phyloP scores from a whole-genome alignment of 139 green algal species.

The Picochlorum sp. region DNA sequence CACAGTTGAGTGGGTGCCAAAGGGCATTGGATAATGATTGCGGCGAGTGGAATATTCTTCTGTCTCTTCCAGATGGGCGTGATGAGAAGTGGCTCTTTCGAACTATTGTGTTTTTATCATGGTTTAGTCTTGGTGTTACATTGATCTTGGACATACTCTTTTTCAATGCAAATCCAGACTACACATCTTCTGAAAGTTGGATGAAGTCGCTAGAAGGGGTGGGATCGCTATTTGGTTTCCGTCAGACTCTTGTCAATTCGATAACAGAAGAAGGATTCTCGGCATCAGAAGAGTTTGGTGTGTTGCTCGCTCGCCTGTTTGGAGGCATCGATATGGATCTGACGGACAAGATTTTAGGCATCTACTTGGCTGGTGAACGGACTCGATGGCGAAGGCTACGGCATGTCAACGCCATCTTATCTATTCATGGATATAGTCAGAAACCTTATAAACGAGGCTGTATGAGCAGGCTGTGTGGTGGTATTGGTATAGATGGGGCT shows the following conservation, averaged over 20 bases:
- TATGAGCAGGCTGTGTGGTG: too few relatives aligned
- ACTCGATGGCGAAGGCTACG: neutral
- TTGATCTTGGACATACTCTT: neutral
- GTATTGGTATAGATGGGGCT: too few relatives aligned
- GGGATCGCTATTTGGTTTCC: neutral
- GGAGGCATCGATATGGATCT: neutral
- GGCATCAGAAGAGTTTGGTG: neutral
- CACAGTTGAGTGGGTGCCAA: too few relatives aligned
- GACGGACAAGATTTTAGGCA: neutral
- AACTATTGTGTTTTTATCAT: neutral
- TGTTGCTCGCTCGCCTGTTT: neutral
- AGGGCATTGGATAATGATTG: too few relatives aligned
- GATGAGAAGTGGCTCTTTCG: neutral
- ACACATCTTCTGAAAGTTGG: neutral
- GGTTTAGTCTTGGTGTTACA: neutral
- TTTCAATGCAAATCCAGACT: constrained; percentile 3
- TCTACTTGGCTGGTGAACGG: neutral
- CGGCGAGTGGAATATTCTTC: too few relatives aligned
- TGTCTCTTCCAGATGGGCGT: too few relatives aligned
- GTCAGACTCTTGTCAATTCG: neutral
- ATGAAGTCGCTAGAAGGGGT: neutral
- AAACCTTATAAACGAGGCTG: too few relatives aligned
- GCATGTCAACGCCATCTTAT: neutral
- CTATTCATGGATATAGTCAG: too few relatives aligned
- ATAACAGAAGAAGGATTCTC: neutral